Evolutionary conservation across 352 stramenopile species (phyloP), one percentile per base, ranked within the genome.

Genomic region (Elongisporangium anandrum): DNA sequence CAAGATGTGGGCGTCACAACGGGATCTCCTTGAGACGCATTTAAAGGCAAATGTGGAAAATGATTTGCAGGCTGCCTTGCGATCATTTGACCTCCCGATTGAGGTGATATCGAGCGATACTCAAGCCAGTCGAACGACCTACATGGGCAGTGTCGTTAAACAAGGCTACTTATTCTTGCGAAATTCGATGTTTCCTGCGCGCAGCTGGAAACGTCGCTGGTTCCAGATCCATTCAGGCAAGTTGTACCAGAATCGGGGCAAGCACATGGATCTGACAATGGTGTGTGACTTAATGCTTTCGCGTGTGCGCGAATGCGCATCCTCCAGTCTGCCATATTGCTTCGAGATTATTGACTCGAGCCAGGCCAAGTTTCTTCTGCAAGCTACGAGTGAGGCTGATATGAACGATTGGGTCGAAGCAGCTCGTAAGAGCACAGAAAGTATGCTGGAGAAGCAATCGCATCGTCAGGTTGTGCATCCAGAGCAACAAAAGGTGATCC

Each of bases 171-270:
- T 95, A 16, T 92, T 95, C 29, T 74, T 94, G n/a, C 86, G 86
- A 48, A 93, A 88, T 60, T 74, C 82, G 4, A 75, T 93, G 59
- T 95, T 95, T 64, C 84, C 86, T 34, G 72, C 84, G 6, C 73
- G 85, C 21, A 94, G 79, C 55, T 95, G 84, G 84, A 95, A 95
- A 62, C 77, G 86, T 13, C 75, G 81, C 4, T 95, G 86, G 86
- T 95, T 92, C 65, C 81, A 95, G 56, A 95, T 95, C 60, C 82
- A 94, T 72, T 77, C 70, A 9, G 84, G 87, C 20, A 95, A 95
- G 52, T 65, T 95, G 26, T 95, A 92, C 24, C 83, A 91, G 41
- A 92, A 81, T 39, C 68, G 72, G n/a, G 73, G 71, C n/a, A 91
- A 89, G 38, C 74, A 95, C 62, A 82, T 88, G 65, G 88, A 89